Base-by-base conservation (phyloP, 225 moss, liverwort and hornwort species). In the Thuidium tamariscinum region DNA sequence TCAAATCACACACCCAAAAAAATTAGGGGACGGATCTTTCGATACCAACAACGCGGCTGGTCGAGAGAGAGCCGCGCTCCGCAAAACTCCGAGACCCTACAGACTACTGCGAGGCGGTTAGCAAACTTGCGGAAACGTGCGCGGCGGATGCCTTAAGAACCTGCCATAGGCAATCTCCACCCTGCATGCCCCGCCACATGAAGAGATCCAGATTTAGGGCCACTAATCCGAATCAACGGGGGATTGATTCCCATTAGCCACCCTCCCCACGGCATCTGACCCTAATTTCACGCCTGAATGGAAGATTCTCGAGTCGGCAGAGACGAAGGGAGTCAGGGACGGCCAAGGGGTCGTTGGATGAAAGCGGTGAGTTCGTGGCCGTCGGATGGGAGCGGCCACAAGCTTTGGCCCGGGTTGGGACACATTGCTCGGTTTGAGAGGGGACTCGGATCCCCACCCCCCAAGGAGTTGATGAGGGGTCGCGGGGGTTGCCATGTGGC, bases 111-210 rank as follows among this genome's bases (percentile, higher is more conserved):
- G 17, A 14, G n/a, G 66, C 42, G 65, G 55, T 77, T 46, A 11
- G 16, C 25, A 72, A 80, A 4, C 80, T 41, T 62, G 34, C 4
- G 32, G 36, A 82, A 34, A 11, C 66, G 54, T 60, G 84, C 59
- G 13, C 84, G 60, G 59, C 81, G 11, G 36, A 52, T 37, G 79
- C 87, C 82, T 89, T 91, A 89, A 79, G 72, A 89, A 89, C 78
- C 87, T 39, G 77, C 78, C 27, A 36, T 42, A 11, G 37, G 87
- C 89, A 82, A 89, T 89, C 89, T 73, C 77, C 52, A 66, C 91
- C 87, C 82, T 91, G 91, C 85, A 82, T 84, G 79, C 85, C 83
- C 88, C 29, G 51, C 89, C 91, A 89, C 91, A 82, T 89, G 91
- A 89, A 86, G 86, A 62, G 81, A 86, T 60, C 89, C 82, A 59